Base-by-base conservation (phyloP, 2,329 filamentous ascomycete species). In the Nothophoma quercina region DNA sequence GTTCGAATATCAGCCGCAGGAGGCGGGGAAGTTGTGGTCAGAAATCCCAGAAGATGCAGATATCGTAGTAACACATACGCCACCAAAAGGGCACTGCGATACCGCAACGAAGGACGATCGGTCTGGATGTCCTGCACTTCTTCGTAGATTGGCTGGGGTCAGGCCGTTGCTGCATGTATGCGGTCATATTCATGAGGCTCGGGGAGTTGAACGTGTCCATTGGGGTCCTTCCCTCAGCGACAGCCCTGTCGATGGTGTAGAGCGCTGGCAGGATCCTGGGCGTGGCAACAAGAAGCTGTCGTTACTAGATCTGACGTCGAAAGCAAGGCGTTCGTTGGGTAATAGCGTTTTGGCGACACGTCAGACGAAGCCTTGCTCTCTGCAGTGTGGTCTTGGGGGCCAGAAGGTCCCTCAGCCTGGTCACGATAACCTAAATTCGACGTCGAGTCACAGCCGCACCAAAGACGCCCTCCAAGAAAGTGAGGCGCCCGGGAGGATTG, bases 41-140 rank as follows among this genome's bases (percentile, higher is more conserved):
- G 72, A 72, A 7, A 85, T 91, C 18, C 86, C 88, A 0, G 68
- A 80, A 0, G 79, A 85, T 41, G 78, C 81, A 0, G 88, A 91
- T 64, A 78, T 92, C 32, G 77, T 91, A 1, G 77, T 92, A 22
- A 90, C 88, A 2, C 88, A 92, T 67, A 88, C 87, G 0, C 89
- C 89, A 10, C 81, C 88, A 0, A 78, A 76, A 54, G 79, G 75
- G 1, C 83, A 88, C 65, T 79, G 83, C 55, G 88, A 91, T 58
- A 19, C 29, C 21, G 39, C 35, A 18, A 50, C 33, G 16, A 70
- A 72, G 49, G 65, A 68, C 28, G 52, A 56, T 13, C 55, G 58
- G 55, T 73, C 75, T 19, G 89, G 89, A 2, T 92, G 88, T 64
- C 80, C 84, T 59, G 79, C 77, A 12, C 78, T 92, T 12, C 74